These are phyloP conservation scores for Ogataea parapolymorpha DNA, from an alignment of 805 yeast species.

Conservation along the genomic window DNA sequence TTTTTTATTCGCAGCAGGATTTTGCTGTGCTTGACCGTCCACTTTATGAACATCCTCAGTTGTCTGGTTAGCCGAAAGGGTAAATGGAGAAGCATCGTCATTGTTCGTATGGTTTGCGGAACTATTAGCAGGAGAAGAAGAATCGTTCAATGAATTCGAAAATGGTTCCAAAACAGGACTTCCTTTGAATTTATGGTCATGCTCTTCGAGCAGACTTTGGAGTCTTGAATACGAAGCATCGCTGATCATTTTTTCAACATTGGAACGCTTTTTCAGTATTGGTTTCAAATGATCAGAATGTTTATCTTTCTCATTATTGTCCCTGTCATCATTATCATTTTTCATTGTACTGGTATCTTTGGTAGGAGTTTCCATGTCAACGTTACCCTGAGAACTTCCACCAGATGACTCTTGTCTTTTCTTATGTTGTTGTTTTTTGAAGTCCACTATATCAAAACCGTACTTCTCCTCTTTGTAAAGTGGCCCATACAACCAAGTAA, in stretches of 20 bases:
- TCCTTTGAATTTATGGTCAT: constrained; percentile 30
- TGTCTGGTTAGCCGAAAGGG: constrained; percentile 20
- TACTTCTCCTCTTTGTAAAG: constrained; percentile 26
- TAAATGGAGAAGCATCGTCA: constrained; percentile 20
- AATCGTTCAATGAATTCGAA: constrained; percentile 13
- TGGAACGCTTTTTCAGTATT: constrained; percentile 81
- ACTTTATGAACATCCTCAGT: constrained; percentile 6
- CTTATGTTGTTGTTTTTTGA: constrained; percentile 12
- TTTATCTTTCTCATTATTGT: not conserved
- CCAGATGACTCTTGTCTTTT: constrained; percentile 3
- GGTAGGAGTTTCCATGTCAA: too few relatives aligned
- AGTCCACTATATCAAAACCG: constrained; percentile 20
- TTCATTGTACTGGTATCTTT: too few relatives aligned
- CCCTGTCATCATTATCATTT: too few relatives aligned
- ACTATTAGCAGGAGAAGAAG: constrained; percentile 20
- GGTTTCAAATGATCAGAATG: constrained; percentile 59
- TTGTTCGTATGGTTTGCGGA: constrained; percentile 8
- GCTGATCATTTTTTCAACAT: constrained; percentile 73
- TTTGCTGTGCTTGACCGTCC: constrained; percentile 4
- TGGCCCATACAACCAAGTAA: constrained; percentile 98
- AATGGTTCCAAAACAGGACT: constrained; percentile 34
- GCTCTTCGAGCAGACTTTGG: constrained; percentile 30
- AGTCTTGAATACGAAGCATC: constrained; percentile 41
- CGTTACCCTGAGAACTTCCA: too few relatives aligned
- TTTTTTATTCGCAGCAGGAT: constrained; percentile 24